Base-by-base conservation (phyloP, 139 green algal genomes). In the Picochlorum sp. region DNA sequence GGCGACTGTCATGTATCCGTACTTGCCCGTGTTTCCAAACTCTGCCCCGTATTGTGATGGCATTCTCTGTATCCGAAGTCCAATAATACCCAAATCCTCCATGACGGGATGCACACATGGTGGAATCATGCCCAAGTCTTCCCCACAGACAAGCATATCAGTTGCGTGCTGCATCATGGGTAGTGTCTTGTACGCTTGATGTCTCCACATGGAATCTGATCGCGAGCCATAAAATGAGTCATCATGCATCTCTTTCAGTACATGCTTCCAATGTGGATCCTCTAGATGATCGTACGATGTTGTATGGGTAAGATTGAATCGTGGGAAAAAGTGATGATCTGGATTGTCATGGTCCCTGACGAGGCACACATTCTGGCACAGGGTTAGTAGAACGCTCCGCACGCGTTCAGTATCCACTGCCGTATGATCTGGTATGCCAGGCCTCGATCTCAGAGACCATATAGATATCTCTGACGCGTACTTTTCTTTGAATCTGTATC, bases 131-230 rank as follows among this genome's bases (percentile, higher is more conserved):
- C 91, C 91, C 58, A 97, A 75, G 64, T 97, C 91, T 80, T 97
- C 91, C 0, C 89, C 92, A 74, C 89, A 98, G 46, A 97, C 84
- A 38, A 98, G 84, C 91, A 97, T 98, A 69, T 90, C 72, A 0
- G 76, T 92, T 24, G 85, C 72, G 0, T 74, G 44, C 69, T 89
- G 77, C 44, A 97, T 83, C 58, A 78, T 84, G 1, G 92, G 92
- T 65, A 98, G 78, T 62, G 90, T 95, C 51, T 68, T 68, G 49
- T 88, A 61, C 24, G 88, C 87, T 13, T 89, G 82, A 50, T 78
- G 61, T 3, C 78, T 66, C 92, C 92, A 97, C 63, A 94, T 62
- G 7, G 74, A 67, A 13, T 91, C 76, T 65, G 95, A 86, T 34
- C 57, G 26, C 1, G 2, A 16, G 58, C 77, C 68, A 78, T 85